These are phyloP conservation scores for Lentinula edodes DNA, from an alignment of 768 basidiomycete genomes.

Conservation along the genomic window DNA sequence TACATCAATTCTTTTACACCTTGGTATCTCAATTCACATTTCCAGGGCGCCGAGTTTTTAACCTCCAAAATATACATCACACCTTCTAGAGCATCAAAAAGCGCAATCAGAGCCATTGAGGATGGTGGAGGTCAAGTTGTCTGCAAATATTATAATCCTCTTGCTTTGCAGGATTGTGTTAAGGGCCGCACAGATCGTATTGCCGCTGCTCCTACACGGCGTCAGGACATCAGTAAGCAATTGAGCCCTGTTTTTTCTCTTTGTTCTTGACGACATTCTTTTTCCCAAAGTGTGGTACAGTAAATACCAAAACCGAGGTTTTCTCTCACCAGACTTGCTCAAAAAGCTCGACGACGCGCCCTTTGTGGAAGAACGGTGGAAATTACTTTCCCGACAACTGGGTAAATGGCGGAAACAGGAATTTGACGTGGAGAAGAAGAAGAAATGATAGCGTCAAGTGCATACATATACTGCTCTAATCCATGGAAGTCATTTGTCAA, in stretches of 20 bases:
- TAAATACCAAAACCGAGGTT: constrained; percentile 67
- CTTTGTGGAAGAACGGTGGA: constrained; percentile 68
- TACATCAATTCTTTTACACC: not conserved
- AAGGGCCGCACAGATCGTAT: constrained; percentile 66
- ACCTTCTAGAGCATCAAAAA: constrained; percentile 80
- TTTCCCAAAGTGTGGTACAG: constrained; percentile 67
- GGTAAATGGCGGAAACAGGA: constrained; percentile 47
- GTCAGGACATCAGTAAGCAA: constrained; percentile 75
- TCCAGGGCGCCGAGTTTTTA: constrained; percentile 61
- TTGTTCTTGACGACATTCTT: not conserved
- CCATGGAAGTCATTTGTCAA: constrained; percentile 7
- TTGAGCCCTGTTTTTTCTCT: not conserved
- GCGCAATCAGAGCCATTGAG: constrained; percentile 84
- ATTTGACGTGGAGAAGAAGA: constrained; percentile 31
- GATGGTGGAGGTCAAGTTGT: constrained; percentile 74
- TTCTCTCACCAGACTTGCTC: constrained; percentile 58
- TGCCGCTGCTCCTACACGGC: constrained; percentile 78
- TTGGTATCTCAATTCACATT: not conserved
- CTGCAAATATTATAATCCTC: constrained; percentile 87
- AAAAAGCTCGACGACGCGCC: constrained; percentile 45
- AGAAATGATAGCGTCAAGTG: constrained; percentile 19
- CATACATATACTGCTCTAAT: not conserved
- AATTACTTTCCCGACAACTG: constrained; percentile 54
- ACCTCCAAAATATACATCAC: constrained; percentile 72
- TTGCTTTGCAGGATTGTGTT: constrained; percentile 76